Evolutionary conservation across 2,329 filamentous ascomycete genomes (phyloP), one percentile per base, ranked within the genome.

Genomic region (Trichoderma afroharzianum): DNA sequence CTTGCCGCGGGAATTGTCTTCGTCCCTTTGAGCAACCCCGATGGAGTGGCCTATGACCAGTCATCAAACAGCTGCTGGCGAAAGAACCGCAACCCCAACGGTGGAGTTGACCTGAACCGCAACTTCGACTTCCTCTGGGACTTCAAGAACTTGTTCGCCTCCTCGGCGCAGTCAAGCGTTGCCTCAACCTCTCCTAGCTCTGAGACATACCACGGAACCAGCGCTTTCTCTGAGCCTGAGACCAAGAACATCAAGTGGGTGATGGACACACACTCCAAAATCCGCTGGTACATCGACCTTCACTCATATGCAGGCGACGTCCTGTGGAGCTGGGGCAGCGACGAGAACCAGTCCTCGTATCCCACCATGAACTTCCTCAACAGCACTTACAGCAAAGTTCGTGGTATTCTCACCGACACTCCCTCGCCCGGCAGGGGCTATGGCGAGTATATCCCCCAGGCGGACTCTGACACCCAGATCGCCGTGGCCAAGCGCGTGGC

Each of bases 111-210:
- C 74, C 79, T 88, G 63, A 88, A 88, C 78, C 83, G 87, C 67
- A 88, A 88, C 80, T 88, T 88, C 74, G 86, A 88, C 77, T 86
- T 87, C 77, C 77, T 88, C 8, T 90, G 87, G 85, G 83, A 90
- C 78, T 86, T 84, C 75, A 79, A 76, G 36, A 79, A 79, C 69
- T 78, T 81, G 62, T 88, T 86, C 77, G 80, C 80, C 39, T 75
- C 74, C 6, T 85, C 84, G 33, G 77, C 81, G 33, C 57, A 70
- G 28, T 61, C 75, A 80, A 50, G 63, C 8, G 82, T 84, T 2
- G 77, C 75, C 4, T 83, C 81, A 1, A 74, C 79, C 3, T 73
- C 78, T 30, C 85, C 87, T 0, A 76, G 74, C 28, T 83, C 81
- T 6, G 82, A 87, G 75, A 81, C 83, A 18, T 89, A 84, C 77